Evolutionary conservation across 164 flowering plant species (phyloP).

Genomic region (Vitis riparia): DNA sequence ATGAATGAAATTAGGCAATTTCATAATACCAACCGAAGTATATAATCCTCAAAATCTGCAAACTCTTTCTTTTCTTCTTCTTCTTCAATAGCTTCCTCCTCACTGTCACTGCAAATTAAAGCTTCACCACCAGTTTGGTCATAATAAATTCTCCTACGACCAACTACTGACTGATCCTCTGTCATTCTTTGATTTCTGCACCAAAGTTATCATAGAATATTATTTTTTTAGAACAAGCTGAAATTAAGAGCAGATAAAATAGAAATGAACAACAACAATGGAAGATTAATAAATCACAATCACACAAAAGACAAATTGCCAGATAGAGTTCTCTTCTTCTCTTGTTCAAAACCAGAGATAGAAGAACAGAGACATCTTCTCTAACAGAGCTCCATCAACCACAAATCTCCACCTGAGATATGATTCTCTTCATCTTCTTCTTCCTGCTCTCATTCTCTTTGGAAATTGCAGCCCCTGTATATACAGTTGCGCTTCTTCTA

Average conservation of each 20-base stretch:
- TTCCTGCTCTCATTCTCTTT: no score
- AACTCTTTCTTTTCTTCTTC: slow-evolving; percentile 90
- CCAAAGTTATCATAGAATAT: slow-evolving; percentile 3
- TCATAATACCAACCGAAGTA: slow-evolving; percentile 73
- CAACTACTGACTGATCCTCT: slow-evolving; percentile 96
- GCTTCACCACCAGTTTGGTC: slow-evolving; percentile 98
- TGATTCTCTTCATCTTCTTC: no score
- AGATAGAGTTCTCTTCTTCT: no score
- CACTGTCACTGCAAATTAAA: slow-evolving; percentile 96
- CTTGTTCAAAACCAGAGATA: no score
- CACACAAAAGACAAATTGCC: no score
- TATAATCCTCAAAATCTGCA: slow-evolving; percentile 71
- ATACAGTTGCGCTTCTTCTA: no score
- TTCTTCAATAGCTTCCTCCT: slow-evolving; percentile 80
- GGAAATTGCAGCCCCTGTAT: no score
- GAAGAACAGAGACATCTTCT: no score
- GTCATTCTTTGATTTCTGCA: slow-evolving; percentile 98
- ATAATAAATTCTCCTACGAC: slow-evolving; percentile 96
- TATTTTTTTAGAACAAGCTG: background rate
- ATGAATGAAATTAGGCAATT: background rate
- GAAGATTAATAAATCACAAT: background rate
- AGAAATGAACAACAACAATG: background rate
- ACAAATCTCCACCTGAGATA: no score
- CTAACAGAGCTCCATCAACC: no score
- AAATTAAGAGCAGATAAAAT: background rate